Percentiles rank a stretch among this genome's conserved stretches.
These are phyloP conservation scores for Blastocystis sp. DNA, from an alignment of 352 stramenopile genomes.

Conservation along the genomic window DNA sequence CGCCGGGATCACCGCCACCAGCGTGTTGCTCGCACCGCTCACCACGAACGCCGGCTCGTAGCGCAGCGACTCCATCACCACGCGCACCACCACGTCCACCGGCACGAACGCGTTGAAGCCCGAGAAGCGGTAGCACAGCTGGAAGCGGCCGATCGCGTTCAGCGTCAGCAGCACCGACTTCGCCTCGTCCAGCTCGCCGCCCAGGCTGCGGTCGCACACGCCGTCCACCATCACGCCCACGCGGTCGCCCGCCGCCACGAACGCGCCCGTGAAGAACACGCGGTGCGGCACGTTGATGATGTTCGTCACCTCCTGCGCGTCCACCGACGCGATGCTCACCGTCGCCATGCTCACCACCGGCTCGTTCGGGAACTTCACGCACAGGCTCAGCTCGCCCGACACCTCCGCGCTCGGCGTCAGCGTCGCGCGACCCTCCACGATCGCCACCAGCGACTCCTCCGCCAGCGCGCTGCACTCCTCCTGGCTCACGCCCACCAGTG, in stretches of 20 bases:
- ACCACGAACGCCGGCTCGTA: slow-evolving; percentile 44
- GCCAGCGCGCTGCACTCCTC: neutral
- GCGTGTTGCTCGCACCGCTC: slow-evolving; percentile 54
- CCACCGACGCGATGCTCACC: slow-evolving; percentile 25
- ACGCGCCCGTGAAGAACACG: neutral
- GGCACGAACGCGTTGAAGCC: neutral
- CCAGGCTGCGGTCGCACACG: slow-evolving; percentile 28
- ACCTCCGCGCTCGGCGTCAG: neutral
- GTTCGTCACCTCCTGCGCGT: slow-evolving; percentile 11
- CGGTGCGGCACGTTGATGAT: slow-evolving; percentile 48
- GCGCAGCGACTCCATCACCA: slow-evolving; percentile 8
- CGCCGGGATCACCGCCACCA: slow-evolving; percentile 19
- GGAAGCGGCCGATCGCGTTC: neutral
- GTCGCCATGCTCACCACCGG: neutral
- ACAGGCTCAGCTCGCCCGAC: slow-evolving; percentile 27
- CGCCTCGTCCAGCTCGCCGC: slow-evolving; percentile 31
- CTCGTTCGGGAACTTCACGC: slow-evolving; percentile 65
- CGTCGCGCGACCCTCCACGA: neutral
- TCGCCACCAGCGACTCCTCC: neutral
- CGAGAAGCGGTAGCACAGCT: slow-evolving; percentile 49
- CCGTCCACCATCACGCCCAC: slow-evolving; percentile 22
- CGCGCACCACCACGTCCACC: slow-evolving; percentile 27
- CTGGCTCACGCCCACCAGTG: neutral
- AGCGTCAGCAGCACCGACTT: slow-evolving; percentile 1
- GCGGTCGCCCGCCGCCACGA: slow-evolving; percentile 28